These are phyloP conservation scores for Penicillium pulvis DNA, from an alignment of 495 filamentous ascomycete species.

Conservation along the genomic window DNA sequence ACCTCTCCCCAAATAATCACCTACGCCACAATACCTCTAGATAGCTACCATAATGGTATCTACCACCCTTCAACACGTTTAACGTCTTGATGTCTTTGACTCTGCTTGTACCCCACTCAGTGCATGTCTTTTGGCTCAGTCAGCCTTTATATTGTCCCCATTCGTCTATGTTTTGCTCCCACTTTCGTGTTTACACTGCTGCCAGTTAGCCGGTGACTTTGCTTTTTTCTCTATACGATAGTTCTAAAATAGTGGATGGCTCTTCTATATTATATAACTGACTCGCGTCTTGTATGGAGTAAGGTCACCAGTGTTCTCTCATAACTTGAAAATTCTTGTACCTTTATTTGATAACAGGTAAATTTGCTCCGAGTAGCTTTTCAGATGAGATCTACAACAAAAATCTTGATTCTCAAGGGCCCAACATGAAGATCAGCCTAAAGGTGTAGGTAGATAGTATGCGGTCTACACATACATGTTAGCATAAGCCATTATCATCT, in stretches of 20 bases:
- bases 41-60: conserved; percentile 5
- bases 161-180: neutral
- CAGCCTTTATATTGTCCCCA: neutral
- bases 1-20: neutral
- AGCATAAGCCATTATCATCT: no score
- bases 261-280: neutral
- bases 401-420: no score
- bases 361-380: neutral
- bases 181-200: neutral
- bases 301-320: no score
- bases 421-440: no score
- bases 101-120: conserved; percentile 8
- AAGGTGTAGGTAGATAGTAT: no score
- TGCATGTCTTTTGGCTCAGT: conserved; percentile 9
- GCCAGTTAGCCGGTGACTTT: conserved; percentile 1
- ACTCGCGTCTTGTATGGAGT: neutral
- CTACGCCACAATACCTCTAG: neutral
- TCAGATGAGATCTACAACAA: neutral
- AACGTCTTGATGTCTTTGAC: conserved; percentile 8
- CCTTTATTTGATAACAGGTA: no score
- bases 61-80: neutral
- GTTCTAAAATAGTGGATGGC: neutral
- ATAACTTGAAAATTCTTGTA: no score
- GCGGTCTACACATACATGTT: no score
- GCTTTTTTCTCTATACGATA: neutral